These are phyloP conservation scores for Symbiodinium natans DNA, from an alignment of 73 alveolate species.

Conservation along the genomic window DNA sequence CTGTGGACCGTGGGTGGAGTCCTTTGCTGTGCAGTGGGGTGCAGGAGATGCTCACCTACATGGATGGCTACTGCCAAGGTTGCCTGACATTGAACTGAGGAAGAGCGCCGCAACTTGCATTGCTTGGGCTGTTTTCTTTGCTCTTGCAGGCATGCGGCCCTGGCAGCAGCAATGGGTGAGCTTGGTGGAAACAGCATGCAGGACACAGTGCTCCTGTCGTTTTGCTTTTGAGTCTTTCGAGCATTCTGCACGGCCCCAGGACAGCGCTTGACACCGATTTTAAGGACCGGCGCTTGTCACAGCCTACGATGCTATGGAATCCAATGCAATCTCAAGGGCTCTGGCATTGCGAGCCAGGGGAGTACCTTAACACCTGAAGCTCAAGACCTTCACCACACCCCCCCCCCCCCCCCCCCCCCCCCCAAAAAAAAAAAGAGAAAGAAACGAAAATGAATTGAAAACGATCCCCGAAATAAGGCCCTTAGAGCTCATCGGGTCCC, in stretches of 20 bases:
- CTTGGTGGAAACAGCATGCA: slow-evolving; percentile 68
- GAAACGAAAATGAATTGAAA: too few species aligned
- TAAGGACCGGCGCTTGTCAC: slow-evolving; percentile 15
- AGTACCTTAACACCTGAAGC: too few species aligned
- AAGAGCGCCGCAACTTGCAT: not conserved
- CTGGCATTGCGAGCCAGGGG: too few species aligned
- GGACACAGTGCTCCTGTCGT: not conserved
- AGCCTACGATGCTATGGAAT: too few species aligned
- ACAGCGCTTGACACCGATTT: slow-evolving; percentile 38
- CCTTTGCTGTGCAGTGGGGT: not conserved
- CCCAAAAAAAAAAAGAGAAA: too few species aligned
- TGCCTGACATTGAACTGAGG: not conserved
- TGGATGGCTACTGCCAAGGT: slow-evolving; percentile 76
- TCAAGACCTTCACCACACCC: too few species aligned
- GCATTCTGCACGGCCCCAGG: not conserved
- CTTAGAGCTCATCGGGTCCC: too few species aligned
- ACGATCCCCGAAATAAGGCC: too few species aligned
- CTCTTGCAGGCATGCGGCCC: slow-evolving; percentile 66
- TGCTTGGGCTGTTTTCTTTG: not conserved
- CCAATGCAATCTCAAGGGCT: too few species aligned
- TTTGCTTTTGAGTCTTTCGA: not conserved
- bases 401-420: too few species aligned
- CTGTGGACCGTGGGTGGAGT: too few species aligned
- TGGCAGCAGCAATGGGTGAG: slow-evolving; percentile 93
- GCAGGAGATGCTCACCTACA: slow-evolving; percentile 66